phyloP scores from a whole-genome alignment of 179 eudicot species.

The Actinidia chinensis region DNA sequence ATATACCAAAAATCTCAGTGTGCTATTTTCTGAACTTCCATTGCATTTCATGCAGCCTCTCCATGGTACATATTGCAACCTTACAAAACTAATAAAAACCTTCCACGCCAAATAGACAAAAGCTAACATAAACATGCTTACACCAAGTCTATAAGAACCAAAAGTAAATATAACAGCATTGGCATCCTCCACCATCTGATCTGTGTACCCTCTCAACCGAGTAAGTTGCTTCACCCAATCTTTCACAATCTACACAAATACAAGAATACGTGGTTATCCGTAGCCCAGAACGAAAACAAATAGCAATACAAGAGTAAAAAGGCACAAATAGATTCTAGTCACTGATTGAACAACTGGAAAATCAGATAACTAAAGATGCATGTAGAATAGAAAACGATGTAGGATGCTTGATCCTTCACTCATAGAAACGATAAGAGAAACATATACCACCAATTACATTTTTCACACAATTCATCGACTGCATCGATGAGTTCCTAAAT shows the following conservation, averaged over 20 bases:
- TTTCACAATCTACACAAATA: constrained; percentile 53
- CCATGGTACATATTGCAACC: background rate
- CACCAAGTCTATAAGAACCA: constrained; percentile 92
- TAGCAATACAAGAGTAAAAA: background rate
- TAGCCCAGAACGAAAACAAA: background rate
- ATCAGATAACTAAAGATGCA: background rate
- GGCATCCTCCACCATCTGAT: constrained; percentile 85
- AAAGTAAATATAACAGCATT: constrained; percentile 84
- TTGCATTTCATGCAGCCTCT: background rate
- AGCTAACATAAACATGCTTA: constrained; percentile 32
- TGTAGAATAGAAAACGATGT: no score
- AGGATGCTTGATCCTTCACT: no score
- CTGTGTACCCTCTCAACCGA: constrained; percentile 72
- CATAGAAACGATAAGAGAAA: no score
- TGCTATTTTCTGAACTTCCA: background rate
- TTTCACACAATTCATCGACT: no score
- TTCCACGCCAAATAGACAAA: background rate
- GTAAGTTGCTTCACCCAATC: constrained; percentile 90
- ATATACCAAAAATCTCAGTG: background rate
- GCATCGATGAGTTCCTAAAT: no score
- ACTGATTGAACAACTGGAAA: background rate
- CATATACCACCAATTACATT: no score
- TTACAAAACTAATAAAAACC: background rate
- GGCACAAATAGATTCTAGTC: background rate
- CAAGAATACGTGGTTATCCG: background rate